Percentiles rank a stretch among this genome's conserved stretches.
These are phyloP conservation scores for Dactylella cylindrospora DNA, from an alignment of 2,329 filamentous ascomycete genomes.

Conservation along the genomic window DNA sequence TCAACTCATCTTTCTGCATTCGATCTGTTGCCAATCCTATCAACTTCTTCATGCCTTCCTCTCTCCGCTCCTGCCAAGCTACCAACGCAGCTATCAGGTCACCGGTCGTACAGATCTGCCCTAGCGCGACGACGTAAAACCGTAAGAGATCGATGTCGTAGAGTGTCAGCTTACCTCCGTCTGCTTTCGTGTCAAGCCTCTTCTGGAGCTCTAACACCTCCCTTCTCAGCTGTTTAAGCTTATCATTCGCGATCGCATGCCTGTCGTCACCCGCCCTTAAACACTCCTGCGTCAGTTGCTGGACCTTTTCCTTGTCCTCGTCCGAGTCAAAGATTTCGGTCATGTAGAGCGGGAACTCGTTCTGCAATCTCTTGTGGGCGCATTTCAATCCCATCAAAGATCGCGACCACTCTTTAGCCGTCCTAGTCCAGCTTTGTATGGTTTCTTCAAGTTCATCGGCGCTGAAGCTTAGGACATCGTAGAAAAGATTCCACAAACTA, in stretches of 20 bases:
- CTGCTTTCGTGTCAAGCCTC: conserved; percentile 7
- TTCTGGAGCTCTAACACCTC: conserved; percentile 10
- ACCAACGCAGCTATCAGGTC: conserved; percentile 16
- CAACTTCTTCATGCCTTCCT: conserved; percentile 12
- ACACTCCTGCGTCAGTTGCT: conserved; percentile 12
- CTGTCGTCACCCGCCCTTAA: conserved; percentile 24
- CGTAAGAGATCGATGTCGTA: conserved; percentile 30
- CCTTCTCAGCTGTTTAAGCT: conserved; percentile 1
- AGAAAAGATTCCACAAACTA: conserved; percentile 17
- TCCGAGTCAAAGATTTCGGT: conserved; percentile 22
- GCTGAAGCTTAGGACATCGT: conserved; percentile 13
- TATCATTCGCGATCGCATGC: background rate
- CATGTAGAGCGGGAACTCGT: conserved; percentile 15
- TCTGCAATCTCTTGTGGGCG: conserved; percentile 16
- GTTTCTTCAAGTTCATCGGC: conserved; percentile 34
- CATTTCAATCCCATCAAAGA: conserved; percentile 25
- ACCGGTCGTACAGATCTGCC: conserved; percentile 23
- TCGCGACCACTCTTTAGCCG: conserved; percentile 28
- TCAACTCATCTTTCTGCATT: conserved; percentile 12
- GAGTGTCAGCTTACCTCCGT: conserved; percentile 11
- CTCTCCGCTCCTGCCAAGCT: conserved; percentile 14
- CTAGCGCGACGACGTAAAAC: conserved; percentile 18
- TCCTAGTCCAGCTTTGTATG: conserved; percentile 20
- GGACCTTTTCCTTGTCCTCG: conserved; percentile 16
- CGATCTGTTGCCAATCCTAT: conserved; percentile 12